phyloP scores from a whole-genome alignment of 768 basidiomycete species.

The Phallus indusiatus region DNA sequence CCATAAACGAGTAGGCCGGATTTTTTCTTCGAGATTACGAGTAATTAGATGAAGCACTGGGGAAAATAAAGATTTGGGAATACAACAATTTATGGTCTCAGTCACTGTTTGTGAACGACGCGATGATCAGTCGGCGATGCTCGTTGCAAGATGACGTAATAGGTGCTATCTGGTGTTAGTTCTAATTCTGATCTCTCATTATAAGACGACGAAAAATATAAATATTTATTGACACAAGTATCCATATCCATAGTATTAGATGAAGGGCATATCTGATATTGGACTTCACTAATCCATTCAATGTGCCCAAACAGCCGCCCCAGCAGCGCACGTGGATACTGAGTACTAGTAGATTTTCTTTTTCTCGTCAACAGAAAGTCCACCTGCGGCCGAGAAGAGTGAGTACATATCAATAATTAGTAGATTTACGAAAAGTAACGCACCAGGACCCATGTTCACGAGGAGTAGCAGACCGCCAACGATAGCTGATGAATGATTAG shows the following conservation, averaged over 20 bases:
- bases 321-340: too few species aligned
- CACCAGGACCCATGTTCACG: constrained; percentile 96
- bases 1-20: constrained; percentile 30
- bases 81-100: too few species aligned
- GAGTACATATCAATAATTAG: constrained; percentile 7
- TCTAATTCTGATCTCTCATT: not conserved
- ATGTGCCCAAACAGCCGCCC: too few species aligned
- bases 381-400: constrained; percentile 40
- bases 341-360: constrained; percentile 94
- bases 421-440: constrained; percentile 14
- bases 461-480: constrained; percentile 95
- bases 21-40: too few species aligned
- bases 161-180: too few species aligned
- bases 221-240: not conserved
- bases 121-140: too few species aligned
- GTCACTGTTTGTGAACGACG: too few species aligned
- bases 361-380: constrained; percentile 97
- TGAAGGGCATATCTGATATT: not conserved
- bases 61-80: too few species aligned
- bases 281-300: not conserved
- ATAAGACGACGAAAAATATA: not conserved
- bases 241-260: not conserved
- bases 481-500: constrained; percentile 46
- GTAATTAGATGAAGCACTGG: too few species aligned
- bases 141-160: not conserved